These are phyloP conservation scores for Cladosporium halotolerans DNA, from an alignment of 2,329 filamentous ascomycete species.

Conservation along the genomic window DNA sequence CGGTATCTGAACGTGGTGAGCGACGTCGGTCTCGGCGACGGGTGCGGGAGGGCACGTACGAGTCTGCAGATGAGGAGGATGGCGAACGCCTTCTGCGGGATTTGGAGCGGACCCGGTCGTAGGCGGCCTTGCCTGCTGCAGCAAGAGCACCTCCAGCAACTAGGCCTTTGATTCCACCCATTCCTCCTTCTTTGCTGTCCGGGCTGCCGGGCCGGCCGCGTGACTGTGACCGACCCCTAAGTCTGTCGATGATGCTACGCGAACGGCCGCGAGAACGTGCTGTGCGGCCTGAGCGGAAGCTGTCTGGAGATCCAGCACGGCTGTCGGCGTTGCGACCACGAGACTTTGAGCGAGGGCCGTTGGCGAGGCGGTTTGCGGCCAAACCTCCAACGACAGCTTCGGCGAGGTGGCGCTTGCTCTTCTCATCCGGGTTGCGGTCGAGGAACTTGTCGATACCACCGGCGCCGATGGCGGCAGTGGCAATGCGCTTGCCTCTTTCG, in stretches of 20 bases:
- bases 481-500: constrained; percentile 82
- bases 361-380: constrained; percentile 76
- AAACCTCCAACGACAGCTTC: constrained; percentile 87
- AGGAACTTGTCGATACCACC: constrained; percentile 77
- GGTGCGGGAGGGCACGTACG: constrained; percentile 46
- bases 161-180: constrained; percentile 43
- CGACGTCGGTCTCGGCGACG: constrained; percentile 35
- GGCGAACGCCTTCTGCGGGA: constrained; percentile 44
- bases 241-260: constrained; percentile 47
- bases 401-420: constrained; percentile 71
- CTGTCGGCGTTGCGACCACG: constrained; percentile 42
- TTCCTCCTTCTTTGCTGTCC: constrained; percentile 29
- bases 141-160: constrained; percentile 44
- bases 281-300: constrained; percentile 14
- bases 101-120: constrained; percentile 51
- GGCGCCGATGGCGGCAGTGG: constrained; percentile 79
- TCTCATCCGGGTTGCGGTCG: constrained; percentile 62
- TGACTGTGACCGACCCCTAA: constrained; percentile 46
- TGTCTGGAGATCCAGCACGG: constrained; percentile 34
- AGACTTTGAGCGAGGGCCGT: constrained; percentile 67
- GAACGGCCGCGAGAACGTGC: constrained; percentile 44
- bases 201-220: constrained; percentile 35
- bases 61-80: constrained; percentile 43
- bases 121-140: constrained; percentile 46
- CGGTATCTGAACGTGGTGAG: constrained; percentile 36